Evolutionary conservation across 352 stramenopile genomes (phyloP), one percentile per base, ranked within the genome.

Genomic region (Globisporangium heterothallicum): DNA sequence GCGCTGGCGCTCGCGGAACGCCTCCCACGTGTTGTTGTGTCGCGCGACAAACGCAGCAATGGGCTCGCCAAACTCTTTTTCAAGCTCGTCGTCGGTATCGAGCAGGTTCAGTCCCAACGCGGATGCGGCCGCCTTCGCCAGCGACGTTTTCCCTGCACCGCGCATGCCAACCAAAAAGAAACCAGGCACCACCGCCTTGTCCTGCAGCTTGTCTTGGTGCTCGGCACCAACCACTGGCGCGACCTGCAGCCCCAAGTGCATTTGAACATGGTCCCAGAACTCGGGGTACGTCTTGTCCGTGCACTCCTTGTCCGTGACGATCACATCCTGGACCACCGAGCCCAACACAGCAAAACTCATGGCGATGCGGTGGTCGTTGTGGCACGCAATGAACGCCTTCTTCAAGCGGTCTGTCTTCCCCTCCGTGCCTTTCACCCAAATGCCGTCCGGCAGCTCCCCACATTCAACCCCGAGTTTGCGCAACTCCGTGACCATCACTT

Each of bases 321-420:
- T 84, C 6, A 99, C 86, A 58, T 97, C 91, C 26, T 71, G 55
- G 26, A 87, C 77, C 6, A 97, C 92, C 13, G 95, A 81, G 8
- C 81, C 95, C 53, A 97, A 94, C 25, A 97, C 92, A 3, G 91
- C 95, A 68, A 98, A 99, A 56, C 93, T 98, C 95, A 99, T 99
- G 19, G 96, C 95, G 72, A 99, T 98, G 51, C 96, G 86, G 68
- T 99, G 96, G 76, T 99, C 95, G 58, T 99, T 97, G 73, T 99
- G 98, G 53, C 83, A 94, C 30, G 75, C 75, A 47, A 95, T 84
- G 34, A 59, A 70, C 21, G 77, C 73, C 59, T 74, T 75, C 44
- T 81, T 72, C 35, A 88, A 53, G 24, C 79, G 69, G 14, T 64
- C 43, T 1, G 65, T 71, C 42, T 81, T 70, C 26, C 74, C 80